Percentiles rank a stretch among this genome's conserved stretches.
These are phyloP conservation scores for Lasiosphaeriaceae sp. DNA, from an alignment of 495 filamentous ascomycete genomes.

Conservation along the genomic window DNA sequence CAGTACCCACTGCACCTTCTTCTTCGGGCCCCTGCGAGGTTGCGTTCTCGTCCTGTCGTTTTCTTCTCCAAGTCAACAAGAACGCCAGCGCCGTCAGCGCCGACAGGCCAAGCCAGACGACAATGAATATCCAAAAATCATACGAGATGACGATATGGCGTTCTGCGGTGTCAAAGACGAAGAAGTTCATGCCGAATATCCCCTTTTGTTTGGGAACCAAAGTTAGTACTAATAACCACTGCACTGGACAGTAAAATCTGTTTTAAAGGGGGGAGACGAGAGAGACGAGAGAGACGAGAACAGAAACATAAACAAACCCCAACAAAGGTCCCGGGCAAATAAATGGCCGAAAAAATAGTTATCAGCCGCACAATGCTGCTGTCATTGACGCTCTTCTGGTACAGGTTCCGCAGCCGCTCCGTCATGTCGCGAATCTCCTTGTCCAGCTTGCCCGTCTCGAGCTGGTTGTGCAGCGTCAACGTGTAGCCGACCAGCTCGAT, in stretches of 20 bases:
- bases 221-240: too few species aligned
- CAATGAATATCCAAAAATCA: not conserved
- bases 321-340: not conserved
- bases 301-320: not conserved
- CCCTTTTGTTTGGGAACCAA: not conserved
- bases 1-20: too few species aligned
- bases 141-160: not conserved
- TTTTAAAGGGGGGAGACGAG: too few species aligned
- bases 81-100: too few species aligned
- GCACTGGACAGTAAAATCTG: too few species aligned
- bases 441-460: not conserved
- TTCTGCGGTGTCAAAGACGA: not conserved
- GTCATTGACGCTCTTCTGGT: not conserved
- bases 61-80: too few species aligned
- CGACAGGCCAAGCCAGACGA: not conserved
- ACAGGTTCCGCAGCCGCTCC: not conserved
- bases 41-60: too few species aligned
- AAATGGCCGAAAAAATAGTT: not conserved
- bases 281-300: too few species aligned
- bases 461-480: not conserved
- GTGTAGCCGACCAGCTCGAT: not conserved
- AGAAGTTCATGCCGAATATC: not conserved
- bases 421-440: not conserved
- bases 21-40: too few species aligned
- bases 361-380: not conserved